Evolutionary conservation across 805 yeast genomes (phyloP), one percentile per base, ranked within the genome.

Genomic region (Myxozyma mucilagina): DNA sequence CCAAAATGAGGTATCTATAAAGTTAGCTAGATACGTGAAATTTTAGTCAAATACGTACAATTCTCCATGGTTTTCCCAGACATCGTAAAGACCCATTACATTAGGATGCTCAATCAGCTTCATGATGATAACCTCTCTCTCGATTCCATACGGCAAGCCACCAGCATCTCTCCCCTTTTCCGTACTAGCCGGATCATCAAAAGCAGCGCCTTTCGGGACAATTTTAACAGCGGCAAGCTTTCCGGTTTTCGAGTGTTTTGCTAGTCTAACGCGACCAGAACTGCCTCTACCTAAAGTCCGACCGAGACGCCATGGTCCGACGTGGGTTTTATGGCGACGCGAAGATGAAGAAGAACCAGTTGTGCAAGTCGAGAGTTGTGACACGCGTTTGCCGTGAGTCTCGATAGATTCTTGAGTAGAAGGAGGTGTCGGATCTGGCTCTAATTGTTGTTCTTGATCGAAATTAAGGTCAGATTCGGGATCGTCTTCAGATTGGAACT

Each of bases 231-330:
- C 99, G 3, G 99, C 98, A 60, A 90, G 82, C 74, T 90, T 87
- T 52, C 94, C 94, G 0, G 94, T 87, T 56, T 82, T 82, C 47
- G 85, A 82, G 73, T 94, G 96, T 68, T 90, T 87, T 14, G 99
- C 98, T 58, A 94, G 80, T 61, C 97, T 79, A 16, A 94, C 99
- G 64, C 97, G 82, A 29, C 99, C 98, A 1, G 97, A 90, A 13
- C 96, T 88, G n/a, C 99, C 99, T 61, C 96, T 82, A 29, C 99
- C 99, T 54, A 94, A 78, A 1, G 99, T 94, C 67, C 93, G 82
- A 34, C 98, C 98, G 41, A 94, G 78, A 72, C 90, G 89, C 99
- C 99, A 94, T 1, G 99, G 97, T 1, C 99, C 99, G 48, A 94
- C 86, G 67, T 84, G 80, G 65, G 82, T 81, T 68, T 81, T 84